Base-by-base conservation (phyloP, 805 yeast species). In the Saturnispora saitoi region DNA sequence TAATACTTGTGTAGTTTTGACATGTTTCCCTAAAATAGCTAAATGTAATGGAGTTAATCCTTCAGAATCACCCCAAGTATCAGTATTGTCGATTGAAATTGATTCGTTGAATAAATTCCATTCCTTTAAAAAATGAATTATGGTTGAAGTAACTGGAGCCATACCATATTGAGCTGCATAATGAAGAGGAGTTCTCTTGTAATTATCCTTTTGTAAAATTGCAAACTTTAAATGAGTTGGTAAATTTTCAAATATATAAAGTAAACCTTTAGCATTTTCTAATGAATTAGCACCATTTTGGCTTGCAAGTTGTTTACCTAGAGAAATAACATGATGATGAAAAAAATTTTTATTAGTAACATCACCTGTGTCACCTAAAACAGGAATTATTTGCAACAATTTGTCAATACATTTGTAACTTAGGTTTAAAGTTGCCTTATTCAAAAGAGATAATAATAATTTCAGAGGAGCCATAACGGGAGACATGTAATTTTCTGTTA, bases 121-220 rank as follows among this genome's bases (percentile, higher is more conserved):
- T 39, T 73, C 65, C 49, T 69, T 66, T 50, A 86, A 61, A 56
- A 72, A 75, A 32, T 71, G 71, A 14, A 89, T 67, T 30, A 90
- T 70, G 24, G 79, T 70, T 12, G 68, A 67, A 2, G 87, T 72
- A 32, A 83, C 78, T 45, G 76, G 78, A 49, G 76, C 78, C 48
- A 90, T 70, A 0, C 97, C 97, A 62, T 81, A 88, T 57, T 87
- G 93, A 2, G 93, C 81, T 17, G 95, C 82, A 63, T 90, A 90
- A 66, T 91, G 97, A 48, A 91, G 69, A 0, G 97, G 95, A 0
- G 96, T 85, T 51, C 96, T 75, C 52, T 72, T 73, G 60, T 87
- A 86, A 50, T 77, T 80, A 62, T 90, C 98, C 40, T 75, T 77
- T 45, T 83, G 81, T 42, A 81, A 66, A 20, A 90, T 68, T 2